Evolutionary conservation across 129 eudicot genomes (phyloP), one percentile per base, ranked within the genome.

Genomic region (Tagetes erecta): DNA sequence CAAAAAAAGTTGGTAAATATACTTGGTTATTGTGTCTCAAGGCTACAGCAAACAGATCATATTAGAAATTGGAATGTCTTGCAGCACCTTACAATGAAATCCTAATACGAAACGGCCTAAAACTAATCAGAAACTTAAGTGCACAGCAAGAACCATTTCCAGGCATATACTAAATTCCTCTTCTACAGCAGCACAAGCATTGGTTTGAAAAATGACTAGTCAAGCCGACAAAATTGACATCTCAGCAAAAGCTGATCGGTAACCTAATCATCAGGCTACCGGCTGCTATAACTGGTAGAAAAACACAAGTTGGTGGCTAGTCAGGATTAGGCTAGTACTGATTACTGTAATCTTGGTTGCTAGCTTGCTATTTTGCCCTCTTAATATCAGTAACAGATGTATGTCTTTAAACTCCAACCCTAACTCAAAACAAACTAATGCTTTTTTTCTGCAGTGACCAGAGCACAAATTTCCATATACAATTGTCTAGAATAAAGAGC

Each of bases 41-140:
- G 64, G n/a, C 64, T 58, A 58, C 38, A 58, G n/a, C 64, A 58
- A 58, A 58, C 64, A 58, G 6, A 10, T 31, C 64, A 58, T 58
- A 6, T 34, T 58, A n/a, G 34, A 31, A 31, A 6, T 6, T 31
- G 35, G 8, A 33, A 58, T 7, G 3, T 58, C 39, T 9, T 31
- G 64, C 39, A 31, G 64, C 64, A 58, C 39, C 39, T 37, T 33
- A 58, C 31, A 10, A 58, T 58, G 39, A 58, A 58, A 58, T 58
- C 64, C n/a, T 31, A 58, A 31, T 31, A 9, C 4, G 6, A 58
- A 3, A 30, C 3, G 38, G n/a, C 3, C 39, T 58, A 3, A 58
- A 58, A 33, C 40, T 8, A 34, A 33, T 33, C 64, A 58, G 39
- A 31, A 38, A 58, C 64, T 58, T 8, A 34, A 33, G 4, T 8